Evolutionary conservation across 2,329 filamentous ascomycete genomes (phyloP).

Genomic region (Diaporthe vexans): DNA sequence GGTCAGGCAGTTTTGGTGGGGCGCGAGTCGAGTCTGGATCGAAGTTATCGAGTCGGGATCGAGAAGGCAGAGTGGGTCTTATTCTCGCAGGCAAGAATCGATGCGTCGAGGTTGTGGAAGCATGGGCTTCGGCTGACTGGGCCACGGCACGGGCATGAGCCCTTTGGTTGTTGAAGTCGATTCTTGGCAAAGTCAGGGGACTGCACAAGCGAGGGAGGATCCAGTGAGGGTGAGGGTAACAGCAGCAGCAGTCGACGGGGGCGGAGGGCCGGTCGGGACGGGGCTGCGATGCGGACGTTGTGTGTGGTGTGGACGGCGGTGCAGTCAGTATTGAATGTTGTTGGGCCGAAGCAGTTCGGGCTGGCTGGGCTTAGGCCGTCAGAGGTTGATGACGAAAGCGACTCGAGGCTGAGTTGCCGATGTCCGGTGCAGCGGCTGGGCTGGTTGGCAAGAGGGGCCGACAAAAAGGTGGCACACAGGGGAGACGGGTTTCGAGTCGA

Average conservation of each 20-base stretch:
- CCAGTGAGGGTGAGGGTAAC: too few species aligned
- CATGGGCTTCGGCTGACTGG: conserved; percentile 22
- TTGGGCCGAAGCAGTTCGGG: conserved; percentile 24
- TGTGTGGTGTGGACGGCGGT: background rate
- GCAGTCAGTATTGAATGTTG: background rate
- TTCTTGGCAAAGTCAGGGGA: background rate
- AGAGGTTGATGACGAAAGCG: conserved; percentile 22
- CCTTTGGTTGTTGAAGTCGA: background rate
- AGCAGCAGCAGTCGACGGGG: background rate
- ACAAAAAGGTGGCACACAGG: conserved; percentile 12
- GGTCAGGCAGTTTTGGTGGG: background rate
- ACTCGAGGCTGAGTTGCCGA: background rate
- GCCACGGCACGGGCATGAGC: conserved; percentile 28
- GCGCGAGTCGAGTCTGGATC: conserved; percentile 8
- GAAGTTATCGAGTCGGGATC: conserved; percentile 19
- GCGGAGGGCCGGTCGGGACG: background rate
- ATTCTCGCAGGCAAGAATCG: conserved; percentile 6
- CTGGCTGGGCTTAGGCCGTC: background rate
- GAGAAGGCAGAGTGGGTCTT: conserved; percentile 22
- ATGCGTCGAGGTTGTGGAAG: conserved; percentile 4
- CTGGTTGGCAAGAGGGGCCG: background rate
- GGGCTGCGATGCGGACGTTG: background rate
- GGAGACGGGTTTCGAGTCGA: conserved; percentile 13
- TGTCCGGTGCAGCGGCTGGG: background rate
- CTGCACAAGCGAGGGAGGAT: too few species aligned